Conservation (phyloP, 805 yeast genomes). For the Torulaspora microellipsoides region DNA sequence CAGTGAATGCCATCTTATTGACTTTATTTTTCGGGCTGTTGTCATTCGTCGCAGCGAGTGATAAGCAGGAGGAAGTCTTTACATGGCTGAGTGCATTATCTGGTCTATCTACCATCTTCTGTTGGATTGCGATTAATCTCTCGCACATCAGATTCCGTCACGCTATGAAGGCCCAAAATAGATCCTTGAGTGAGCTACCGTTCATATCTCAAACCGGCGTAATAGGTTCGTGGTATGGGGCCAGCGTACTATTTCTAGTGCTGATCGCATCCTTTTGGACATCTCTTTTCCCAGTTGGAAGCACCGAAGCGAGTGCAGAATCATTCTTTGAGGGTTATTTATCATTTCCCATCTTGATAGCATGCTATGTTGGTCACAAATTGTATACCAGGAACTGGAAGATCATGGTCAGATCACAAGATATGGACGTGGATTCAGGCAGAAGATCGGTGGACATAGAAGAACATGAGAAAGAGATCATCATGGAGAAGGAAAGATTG, state of each 20-base stretch:
- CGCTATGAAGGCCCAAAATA: conserved; percentile 53
- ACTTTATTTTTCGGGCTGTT: conserved; percentile 53
- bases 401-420: conserved; percentile 39
- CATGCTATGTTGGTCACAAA: conserved; percentile 57
- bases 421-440: conserved; percentile 58
- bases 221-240: conserved; percentile 57
- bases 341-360: conserved; percentile 60
- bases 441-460: conserved; percentile 52
- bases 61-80: conserved; percentile 46
- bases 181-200: conserved; percentile 56
- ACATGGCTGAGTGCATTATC: conserved; percentile 53
- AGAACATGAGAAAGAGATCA: conserved; percentile 44
- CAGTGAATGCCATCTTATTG: conserved; percentile 59
- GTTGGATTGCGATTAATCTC: conserved; percentile 51
- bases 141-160: conserved; percentile 51
- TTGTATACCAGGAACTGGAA: conserved; percentile 40
- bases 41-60: conserved; percentile 50
- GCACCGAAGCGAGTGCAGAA: conserved; percentile 45
- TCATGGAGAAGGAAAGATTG: conserved; percentile 41
- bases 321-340: conserved; percentile 63
- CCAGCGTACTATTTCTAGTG: conserved; percentile 49
- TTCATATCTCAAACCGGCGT: conserved; percentile 61
- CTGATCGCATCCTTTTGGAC: conserved; percentile 74
- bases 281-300: conserved; percentile 65
- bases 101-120: conserved; percentile 48